Conservation (phyloP, 2,329 filamentous ascomycete genomes). For the Cucurbitaria berberidis region DNA sequence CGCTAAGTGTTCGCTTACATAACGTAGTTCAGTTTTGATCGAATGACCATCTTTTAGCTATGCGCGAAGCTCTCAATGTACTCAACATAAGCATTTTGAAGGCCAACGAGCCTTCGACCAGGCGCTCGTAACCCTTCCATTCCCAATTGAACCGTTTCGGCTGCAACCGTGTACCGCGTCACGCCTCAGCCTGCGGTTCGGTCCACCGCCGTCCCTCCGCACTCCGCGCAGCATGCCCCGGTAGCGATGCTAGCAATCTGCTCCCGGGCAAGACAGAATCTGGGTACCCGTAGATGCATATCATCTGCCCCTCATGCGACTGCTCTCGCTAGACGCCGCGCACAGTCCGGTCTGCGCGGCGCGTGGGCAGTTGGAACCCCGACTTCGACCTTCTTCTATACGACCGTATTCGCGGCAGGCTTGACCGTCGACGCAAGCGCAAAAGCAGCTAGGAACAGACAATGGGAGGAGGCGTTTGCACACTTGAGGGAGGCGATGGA, state of each 20-base stretch:
- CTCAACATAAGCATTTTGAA: not conserved
- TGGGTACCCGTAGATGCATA: slow-evolving; percentile 66
- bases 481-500: slow-evolving; percentile 14
- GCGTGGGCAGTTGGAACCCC: slow-evolving; percentile 61
- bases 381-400: slow-evolving; percentile 69
- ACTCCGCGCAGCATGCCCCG: slow-evolving; percentile 40
- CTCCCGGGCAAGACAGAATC: slow-evolving; percentile 69
- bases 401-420: slow-evolving; percentile 69
- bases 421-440: slow-evolving; percentile 65
- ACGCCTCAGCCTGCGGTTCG: slow-evolving; percentile 19
- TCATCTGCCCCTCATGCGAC: slow-evolving; percentile 62
- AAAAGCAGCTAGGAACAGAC: slow-evolving; percentile 62
- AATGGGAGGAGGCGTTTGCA: slow-evolving; percentile 68
- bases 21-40: not conserved
- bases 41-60: not conserved
- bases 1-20: not conserved
- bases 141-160: not conserved
- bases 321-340: slow-evolving; percentile 58
- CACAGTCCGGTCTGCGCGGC: slow-evolving; percentile 58
- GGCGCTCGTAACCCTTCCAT: not conserved
- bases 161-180: slow-evolving; percentile 19
- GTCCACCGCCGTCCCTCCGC: slow-evolving; percentile 24
- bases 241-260: slow-evolving; percentile 70
- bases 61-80: not conserved
- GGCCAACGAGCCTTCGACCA: not conserved